Evolutionary conservation across 257 asterid species (phyloP).

Genomic region (Lycium barbarum): DNA sequence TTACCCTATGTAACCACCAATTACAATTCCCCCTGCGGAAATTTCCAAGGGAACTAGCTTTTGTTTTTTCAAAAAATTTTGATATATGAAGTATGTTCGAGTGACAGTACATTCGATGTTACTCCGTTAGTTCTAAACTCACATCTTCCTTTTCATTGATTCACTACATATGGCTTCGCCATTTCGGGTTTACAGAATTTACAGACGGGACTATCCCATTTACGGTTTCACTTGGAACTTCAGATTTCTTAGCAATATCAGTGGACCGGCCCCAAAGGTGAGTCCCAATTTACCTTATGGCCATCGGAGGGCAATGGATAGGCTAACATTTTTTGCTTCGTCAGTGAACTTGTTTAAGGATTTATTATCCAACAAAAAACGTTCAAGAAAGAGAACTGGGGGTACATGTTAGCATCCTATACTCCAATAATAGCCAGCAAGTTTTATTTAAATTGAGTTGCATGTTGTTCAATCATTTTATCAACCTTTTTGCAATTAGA

Average conservation of each 20-base stretch:
- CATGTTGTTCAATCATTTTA: background rate
- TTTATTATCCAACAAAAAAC: background rate
- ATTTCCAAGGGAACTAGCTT: background rate
- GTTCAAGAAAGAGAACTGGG: background rate
- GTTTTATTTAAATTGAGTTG: background rate
- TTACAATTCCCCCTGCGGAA: background rate
- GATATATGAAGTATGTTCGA: background rate
- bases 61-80: background rate
- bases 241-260: background rate
- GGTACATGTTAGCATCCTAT: background rate
- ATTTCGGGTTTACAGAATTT: background rate
- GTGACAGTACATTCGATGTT: background rate
- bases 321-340: background rate
- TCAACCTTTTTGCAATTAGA: background rate
- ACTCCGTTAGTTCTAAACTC: background rate
- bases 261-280: background rate
- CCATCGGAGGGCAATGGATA: background rate
- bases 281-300: background rate
- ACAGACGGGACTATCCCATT: background rate
- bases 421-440: background rate
- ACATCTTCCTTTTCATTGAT: background rate
- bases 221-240: background rate
- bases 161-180: background rate
- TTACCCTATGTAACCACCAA: background rate
- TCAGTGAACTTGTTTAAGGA: background rate